phyloP scores from a whole-genome alignment of 345 rosid species.

The Tarenaya hassleriana region DNA sequence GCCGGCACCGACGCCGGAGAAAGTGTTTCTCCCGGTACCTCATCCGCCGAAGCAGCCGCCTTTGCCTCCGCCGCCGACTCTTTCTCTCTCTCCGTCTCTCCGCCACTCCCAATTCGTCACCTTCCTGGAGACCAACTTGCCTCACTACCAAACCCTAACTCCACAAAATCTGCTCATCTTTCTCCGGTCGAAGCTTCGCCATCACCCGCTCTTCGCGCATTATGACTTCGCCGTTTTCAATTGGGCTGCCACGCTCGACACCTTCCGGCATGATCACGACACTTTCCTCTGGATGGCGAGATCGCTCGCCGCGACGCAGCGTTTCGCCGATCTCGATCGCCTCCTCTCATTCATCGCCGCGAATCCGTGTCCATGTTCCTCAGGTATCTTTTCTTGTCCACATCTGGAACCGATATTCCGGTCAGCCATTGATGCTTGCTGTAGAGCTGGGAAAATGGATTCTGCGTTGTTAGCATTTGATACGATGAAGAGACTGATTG shows the following conservation, averaged over 20 bases:
- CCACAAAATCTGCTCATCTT: conserved; percentile 52
- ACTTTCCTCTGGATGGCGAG: conserved; percentile 74
- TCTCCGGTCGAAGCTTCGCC: conserved; percentile 66
- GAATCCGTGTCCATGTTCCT: conserved; percentile 73
- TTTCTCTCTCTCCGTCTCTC: conserved; percentile 53
- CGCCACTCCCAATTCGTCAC: conserved; percentile 36
- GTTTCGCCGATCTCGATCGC: conserved; percentile 43
- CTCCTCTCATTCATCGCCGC: conserved; percentile 56
- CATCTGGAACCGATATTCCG: conserved; percentile 53
- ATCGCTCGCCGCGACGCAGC: conserved; percentile 59
- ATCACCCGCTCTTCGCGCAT: conserved; percentile 65
- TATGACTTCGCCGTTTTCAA: conserved; percentile 68
- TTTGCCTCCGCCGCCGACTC: conserved; percentile 41
- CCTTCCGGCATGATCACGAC: conserved; percentile 74
- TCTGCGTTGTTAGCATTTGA: conserved; percentile 53
- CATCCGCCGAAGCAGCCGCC: conserved; percentile 34
- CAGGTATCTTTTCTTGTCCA: conserved; percentile 86
- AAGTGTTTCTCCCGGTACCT: conserved; percentile 29
- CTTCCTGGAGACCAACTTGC: conserved; percentile 56
- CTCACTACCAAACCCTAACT: conserved; percentile 41
- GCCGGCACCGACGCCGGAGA: conserved; percentile 27
- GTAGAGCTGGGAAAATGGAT: conserved; percentile 52
- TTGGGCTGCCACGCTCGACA: conserved; percentile 70
- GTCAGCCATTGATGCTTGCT: conserved; percentile 44
- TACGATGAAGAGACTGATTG: conserved; percentile 60